Base-by-base conservation (phyloP, 768 basidiomycete genomes). In the Termitomyces sp. region DNA sequence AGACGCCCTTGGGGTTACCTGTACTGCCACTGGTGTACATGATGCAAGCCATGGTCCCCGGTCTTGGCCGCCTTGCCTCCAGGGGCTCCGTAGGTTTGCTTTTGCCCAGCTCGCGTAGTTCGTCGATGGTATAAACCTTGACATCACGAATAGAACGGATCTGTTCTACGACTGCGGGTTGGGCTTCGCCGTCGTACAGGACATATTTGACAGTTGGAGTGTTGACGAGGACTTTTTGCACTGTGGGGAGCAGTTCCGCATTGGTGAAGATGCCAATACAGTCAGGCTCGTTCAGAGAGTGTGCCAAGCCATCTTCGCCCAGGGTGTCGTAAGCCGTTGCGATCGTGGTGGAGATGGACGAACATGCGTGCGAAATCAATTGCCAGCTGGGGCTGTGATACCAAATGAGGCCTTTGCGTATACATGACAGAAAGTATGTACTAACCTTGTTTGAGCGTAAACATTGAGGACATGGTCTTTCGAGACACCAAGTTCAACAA, bases 311-410 rank as follows among this genome's bases (percentile, higher is more conserved):
- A 0, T 82, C 75, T 67, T 90, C 87, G 53, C 97, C 96, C 23
- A 98, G 87, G 2, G 93, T 96, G 67, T 97, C 96, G 71, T 99
- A 98, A 0, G 95, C 94, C 2, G 97, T 98, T 1, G 93, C 94
- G 62, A 97, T 91, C 9, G 87, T 79, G 3, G 86, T 85, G 7
- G 86, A 84, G 55, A 94, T 89, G 14, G 81, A 78, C 0, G 83
- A 79, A 67, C 93, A 97, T 0, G 84, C 91, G 66, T 93, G 86
- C 0, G 89, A 83, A 55, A 96, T 78, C 55, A 93, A 76, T 67
- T 96, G 94, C 95, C 95, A 98, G 65, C 87, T 89, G 19, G 80
- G 74, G 62, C 87, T 94, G 63, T 5, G 8, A 45, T 33, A 19
- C 5, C 7, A 28, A 53, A 58, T 44, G 44, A 50, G 60, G 41